Evolutionary conservation across 768 basidiomycete species (phyloP), one percentile per base, ranked within the genome.

Genomic region (Tricholoma hemisulphureum): DNA sequence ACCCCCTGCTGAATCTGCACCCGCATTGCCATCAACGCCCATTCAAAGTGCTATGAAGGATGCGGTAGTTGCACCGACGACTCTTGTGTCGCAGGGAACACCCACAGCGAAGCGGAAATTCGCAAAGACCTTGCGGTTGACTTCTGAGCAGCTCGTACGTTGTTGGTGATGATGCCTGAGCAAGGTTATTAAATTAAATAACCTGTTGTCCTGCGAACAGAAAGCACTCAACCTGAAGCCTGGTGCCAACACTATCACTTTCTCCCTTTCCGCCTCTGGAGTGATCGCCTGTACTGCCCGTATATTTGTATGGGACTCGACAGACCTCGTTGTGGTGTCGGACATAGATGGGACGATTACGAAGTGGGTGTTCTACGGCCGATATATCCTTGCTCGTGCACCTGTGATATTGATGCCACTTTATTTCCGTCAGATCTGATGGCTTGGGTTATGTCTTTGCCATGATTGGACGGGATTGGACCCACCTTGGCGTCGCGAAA

Each of bases 311-410:
- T 98, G 95, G 95, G 92, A 98, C 57, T 83, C 87, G n/a, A 87
- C 86, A 2, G 95, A 97, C 66, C 80, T 82, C 2, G 84, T 99
- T 20, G 91, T 99, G 23, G 86, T 99, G 37, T 97, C 95, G 39
- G 97, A 99, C 67, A 98, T 99, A 59, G 97, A 99, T 67, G 97
- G 97, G 6, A 99, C 96, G 1, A 99, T 99, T 68, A 99, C 97
- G 8, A 98, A 98, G 94, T 96, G 62, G 21, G 84, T 67, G 2
- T 39, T 18, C 28, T 59, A 28, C n/a, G 29, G 28, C 24, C 34
- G 20, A 21, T 26, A 29, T 28, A 48, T 14, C n/a, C n/a, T 14
- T 35, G 3, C 32, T 55, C n/a, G 20, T 34, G 13, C 32, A 28
- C 52, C 31, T 29, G 13, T 49, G 46, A 37, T 51, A 31, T 45